Evolutionary conservation across 208 protist species (phyloP).

Genomic region (Histomonas meleagridis): DNA sequence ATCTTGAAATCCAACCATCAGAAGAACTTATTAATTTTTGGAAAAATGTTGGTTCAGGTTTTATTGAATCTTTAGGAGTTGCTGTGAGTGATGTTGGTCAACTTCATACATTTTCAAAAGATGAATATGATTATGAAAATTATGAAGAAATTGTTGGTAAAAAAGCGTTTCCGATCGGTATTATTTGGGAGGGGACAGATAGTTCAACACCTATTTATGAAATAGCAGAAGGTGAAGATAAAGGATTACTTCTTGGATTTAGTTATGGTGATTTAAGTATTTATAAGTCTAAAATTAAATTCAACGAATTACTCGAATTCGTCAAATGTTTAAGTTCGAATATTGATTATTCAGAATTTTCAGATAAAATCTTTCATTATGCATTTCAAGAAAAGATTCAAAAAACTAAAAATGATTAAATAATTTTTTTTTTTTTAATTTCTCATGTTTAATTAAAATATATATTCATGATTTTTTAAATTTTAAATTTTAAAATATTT

Average conservation of each 20-base stretch:
- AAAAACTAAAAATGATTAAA: no score
- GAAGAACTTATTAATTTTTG: neutral
- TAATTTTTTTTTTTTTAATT: no score
- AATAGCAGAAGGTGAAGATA: neutral
- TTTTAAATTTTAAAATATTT: no score
- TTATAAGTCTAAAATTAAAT: no score
- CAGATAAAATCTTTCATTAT: no score
- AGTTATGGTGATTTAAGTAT: neutral
- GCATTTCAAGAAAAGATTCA: no score
- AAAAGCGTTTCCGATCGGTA: neutral
- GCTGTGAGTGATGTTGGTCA: neutral
- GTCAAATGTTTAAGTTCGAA: no score
- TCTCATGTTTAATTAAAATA: no score
- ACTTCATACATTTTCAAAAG: neutral
- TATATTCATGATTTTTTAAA: no score
- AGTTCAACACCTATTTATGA: neutral
- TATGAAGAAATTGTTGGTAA: neutral
- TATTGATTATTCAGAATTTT: no score
- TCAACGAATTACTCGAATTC: no score
- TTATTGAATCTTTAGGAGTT: neutral
- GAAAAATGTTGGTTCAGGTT: neutral
- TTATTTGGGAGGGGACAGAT: neutral
- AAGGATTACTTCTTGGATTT: neutral
- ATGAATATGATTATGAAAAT: no score
- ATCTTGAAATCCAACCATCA: neutral